Conservation (phyloP, 331 rosid genomes). For the Malus hybrid region DNA sequence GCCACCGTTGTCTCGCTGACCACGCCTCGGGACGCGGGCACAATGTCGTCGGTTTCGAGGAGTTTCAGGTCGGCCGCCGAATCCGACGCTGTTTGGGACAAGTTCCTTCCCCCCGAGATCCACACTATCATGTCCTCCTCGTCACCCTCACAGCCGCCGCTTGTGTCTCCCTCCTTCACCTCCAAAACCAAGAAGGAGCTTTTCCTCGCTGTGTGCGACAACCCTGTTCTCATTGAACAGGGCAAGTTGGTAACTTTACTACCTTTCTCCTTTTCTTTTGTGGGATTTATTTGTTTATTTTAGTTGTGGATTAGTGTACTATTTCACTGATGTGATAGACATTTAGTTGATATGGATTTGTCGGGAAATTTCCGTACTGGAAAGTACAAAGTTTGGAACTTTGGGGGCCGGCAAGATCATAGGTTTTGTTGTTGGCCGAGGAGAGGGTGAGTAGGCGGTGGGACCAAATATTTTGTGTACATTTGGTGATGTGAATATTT, state of each 20-base stretch:
- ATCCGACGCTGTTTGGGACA: slow-evolving; percentile 34
- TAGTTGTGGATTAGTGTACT: not conserved
- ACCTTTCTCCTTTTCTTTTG: too few relatives aligned
- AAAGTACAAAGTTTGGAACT: not conserved
- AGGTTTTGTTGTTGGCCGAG: too few relatives aligned
- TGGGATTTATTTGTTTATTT: not conserved
- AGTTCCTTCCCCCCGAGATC: slow-evolving; percentile 22
- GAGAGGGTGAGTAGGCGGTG: not conserved
- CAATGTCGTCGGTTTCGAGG: slow-evolving; percentile 22
- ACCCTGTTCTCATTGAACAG: slow-evolving; percentile 23
- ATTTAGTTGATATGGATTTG: too few relatives aligned
- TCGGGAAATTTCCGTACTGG: not conserved
- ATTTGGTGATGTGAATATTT: not conserved
- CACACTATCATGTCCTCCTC: not conserved
- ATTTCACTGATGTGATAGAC: too few relatives aligned
- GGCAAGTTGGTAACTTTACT: slow-evolving; percentile 3
- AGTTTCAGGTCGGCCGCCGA: slow-evolving; percentile 31
- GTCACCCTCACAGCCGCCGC: not conserved
- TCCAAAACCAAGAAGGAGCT: slow-evolving; percentile 28
- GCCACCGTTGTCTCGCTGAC: slow-evolving; percentile 34
- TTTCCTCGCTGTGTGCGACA: slow-evolving; percentile 21
- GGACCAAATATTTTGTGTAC: not conserved
- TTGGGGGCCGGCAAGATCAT: not conserved
- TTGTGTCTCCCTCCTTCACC: not conserved
- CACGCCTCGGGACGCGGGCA: slow-evolving; percentile 33